These are phyloP conservation scores for Paramecium primaurelia DNA, from an alignment of 73 alveolate species.

Conservation along the genomic window DNA sequence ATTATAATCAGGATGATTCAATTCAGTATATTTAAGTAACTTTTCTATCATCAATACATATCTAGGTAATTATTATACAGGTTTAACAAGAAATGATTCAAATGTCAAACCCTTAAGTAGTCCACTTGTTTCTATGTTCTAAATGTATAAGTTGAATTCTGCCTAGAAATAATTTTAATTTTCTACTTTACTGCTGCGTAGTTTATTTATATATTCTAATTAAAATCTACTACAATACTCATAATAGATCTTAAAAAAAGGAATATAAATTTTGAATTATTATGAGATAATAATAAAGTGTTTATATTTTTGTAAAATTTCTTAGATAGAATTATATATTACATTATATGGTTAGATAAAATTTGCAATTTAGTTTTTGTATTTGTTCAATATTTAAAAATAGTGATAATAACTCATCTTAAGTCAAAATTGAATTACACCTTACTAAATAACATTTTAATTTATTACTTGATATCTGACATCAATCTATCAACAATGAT, in stretches of 20 bases:
- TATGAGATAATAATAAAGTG: not conserved
- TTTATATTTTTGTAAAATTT: not conserved
- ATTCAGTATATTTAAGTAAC: slow-evolving; percentile 6
- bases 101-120: not conserved
- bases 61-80: slow-evolving; percentile 41
- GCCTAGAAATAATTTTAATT: not conserved
- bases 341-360: not conserved
- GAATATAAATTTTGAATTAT: not conserved
- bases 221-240: slow-evolving; percentile 36
- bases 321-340: not conserved
- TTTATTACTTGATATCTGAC: not conserved
- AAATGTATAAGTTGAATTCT: not conserved
- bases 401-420: not conserved
- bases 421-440: not conserved
- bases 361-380: not conserved
- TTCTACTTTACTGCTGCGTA: not conserved
- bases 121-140: not conserved
- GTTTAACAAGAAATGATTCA: slow-evolving; percentile 35
- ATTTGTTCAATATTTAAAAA: not conserved
- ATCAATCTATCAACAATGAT: not conserved
- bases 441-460: not conserved
- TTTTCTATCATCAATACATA: not conserved
- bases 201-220: not conserved
- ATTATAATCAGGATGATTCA: slow-evolving; percentile 3
- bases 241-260: slow-evolving; percentile 38